Conservation (phyloP, 2,329 filamentous ascomycete genomes). For the Pseudogymnoascus sp. region DNA sequence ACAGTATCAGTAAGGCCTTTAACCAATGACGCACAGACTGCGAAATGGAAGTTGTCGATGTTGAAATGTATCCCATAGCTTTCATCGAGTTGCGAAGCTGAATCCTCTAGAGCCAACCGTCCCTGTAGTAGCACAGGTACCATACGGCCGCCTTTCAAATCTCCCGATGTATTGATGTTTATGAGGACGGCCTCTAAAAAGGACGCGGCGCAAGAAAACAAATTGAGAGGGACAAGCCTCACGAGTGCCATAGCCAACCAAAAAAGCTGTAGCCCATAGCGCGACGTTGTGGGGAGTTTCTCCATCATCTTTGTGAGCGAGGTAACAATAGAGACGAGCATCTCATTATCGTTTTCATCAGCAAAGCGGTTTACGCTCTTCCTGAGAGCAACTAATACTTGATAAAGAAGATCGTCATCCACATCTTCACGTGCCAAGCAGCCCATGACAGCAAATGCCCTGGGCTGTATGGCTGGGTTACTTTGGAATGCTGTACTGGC, state of each 20-base stretch:
- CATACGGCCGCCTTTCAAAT: slow-evolving; percentile 54
- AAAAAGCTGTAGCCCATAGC: slow-evolving; percentile 63
- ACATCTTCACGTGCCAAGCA: slow-evolving; percentile 65
- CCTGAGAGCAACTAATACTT: slow-evolving; percentile 61
- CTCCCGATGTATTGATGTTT: slow-evolving; percentile 56
- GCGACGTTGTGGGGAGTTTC: slow-evolving; percentile 59
- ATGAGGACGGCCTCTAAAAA: slow-evolving; percentile 59
- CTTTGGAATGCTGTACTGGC: slow-evolving; percentile 68
- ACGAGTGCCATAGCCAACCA: slow-evolving; percentile 64
- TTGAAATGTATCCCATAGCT: slow-evolving; percentile 61
- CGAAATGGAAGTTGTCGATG: slow-evolving; percentile 59
- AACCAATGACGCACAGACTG: slow-evolving; percentile 57
- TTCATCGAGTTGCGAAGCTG: slow-evolving; percentile 55
- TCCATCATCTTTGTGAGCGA: slow-evolving; percentile 66
- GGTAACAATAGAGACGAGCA: slow-evolving; percentile 62
- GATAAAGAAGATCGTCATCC: slow-evolving; percentile 64
- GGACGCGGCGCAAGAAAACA: slow-evolving; percentile 60
- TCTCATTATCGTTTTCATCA: slow-evolving; percentile 58
- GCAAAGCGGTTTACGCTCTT: slow-evolving; percentile 59
- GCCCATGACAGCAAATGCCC: slow-evolving; percentile 65
- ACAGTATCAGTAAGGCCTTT: slow-evolving; percentile 57
- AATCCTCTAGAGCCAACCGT: slow-evolving; percentile 53
- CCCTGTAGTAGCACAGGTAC: slow-evolving; percentile 55
- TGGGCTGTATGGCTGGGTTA: slow-evolving; percentile 63
- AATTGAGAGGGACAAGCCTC: slow-evolving; percentile 52